Base-by-base conservation (phyloP, 257 asterid species). In the Marsdenia floribunda region DNA sequence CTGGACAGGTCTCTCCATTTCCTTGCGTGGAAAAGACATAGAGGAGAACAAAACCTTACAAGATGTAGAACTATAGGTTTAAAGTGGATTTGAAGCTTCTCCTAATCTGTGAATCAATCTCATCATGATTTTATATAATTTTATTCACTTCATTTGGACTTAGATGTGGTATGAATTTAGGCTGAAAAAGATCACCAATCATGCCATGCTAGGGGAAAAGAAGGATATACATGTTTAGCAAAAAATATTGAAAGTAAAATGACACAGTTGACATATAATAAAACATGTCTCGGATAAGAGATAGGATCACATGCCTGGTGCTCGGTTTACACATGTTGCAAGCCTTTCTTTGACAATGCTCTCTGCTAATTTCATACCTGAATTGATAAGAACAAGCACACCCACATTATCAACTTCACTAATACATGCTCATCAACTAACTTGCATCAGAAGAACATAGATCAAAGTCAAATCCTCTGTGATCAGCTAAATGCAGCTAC, bases 261-360 rank as follows among this genome's bases (percentile, higher is more conserved):
- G 68, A 58, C 70, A 66, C 35, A 44, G 12, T 44, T 7, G 12
- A 44, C 11, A 14, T n/a, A 75, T 58, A 33, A 47, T 12, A 72
- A 71, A 46, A 61, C n/a, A 35, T 65, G 19, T 54, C 44, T 24
- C 59, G 9, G 52, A n/a, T 50, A 76, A 73, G 60, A 59, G 57
- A 64, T 21, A 55, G 72, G 14, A 73, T 55, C 42, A 77, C 89
- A 47, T 64, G 77, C 99, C 98, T 83, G 96, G 96, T 40, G 90
- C 87, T 76, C 92, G 86, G 82, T 92, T 95, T 78, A 95, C 99
- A 74, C 97, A 95, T 74, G 99, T 96, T 21, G 98, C 99, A 50
- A 95, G 97, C 79, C 89, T 86, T 81, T 80, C 98, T 79, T 89
- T 90, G 72, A 95, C 91, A 76, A 95, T 88, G 94, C 99, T 95